Conservation (phyloP, 192 early-diverging fungal species). For the Backusella circina region DNA sequence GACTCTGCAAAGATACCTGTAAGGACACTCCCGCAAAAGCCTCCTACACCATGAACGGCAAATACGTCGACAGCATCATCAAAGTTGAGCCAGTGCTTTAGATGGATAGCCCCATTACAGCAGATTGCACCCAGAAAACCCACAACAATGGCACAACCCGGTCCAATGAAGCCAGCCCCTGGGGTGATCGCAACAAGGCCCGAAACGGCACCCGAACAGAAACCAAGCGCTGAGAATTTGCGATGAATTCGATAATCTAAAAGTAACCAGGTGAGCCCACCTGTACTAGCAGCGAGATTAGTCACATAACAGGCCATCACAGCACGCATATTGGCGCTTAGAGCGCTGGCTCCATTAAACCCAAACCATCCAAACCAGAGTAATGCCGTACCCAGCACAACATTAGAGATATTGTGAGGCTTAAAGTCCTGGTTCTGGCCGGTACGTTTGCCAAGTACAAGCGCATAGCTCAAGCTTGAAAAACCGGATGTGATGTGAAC, state of each 20-base stretch:
- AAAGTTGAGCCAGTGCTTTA: conserved; percentile 84
- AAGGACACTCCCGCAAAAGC: conserved; percentile 72
- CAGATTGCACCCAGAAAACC: conserved; percentile 67
- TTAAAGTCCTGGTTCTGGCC: conserved; percentile 55
- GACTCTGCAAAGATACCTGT: conserved; percentile 90
- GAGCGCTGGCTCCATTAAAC: conserved; percentile 89
- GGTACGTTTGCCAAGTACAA: conserved; percentile 79
- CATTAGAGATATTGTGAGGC: conserved; percentile 90
- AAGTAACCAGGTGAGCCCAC: conserved; percentile 79
- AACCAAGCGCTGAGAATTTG: conserved; percentile 86
- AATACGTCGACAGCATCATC: conserved; percentile 93
- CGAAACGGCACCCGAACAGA: conserved; percentile 91
- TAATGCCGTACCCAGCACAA: conserved; percentile 58
- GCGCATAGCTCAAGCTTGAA: conserved; percentile 79
- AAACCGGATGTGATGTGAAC: conserved; percentile 94
- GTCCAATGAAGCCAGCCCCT: conserved; percentile 83
- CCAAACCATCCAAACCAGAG: conserved; percentile 42
- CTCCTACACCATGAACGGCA: conserved; percentile 85
- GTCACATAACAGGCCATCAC: conserved; percentile 83
- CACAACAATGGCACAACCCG: conserved; percentile 76
- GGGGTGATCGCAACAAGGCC: conserved; percentile 94
- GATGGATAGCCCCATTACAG: conserved; percentile 78
- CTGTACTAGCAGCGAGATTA: conserved; percentile 79
- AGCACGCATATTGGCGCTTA: conserved; percentile 78
- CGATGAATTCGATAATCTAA: conserved; percentile 74